phyloP scores from a whole-genome alignment of 2,329 filamentous ascomycete species.

The Penicillium italicum region DNA sequence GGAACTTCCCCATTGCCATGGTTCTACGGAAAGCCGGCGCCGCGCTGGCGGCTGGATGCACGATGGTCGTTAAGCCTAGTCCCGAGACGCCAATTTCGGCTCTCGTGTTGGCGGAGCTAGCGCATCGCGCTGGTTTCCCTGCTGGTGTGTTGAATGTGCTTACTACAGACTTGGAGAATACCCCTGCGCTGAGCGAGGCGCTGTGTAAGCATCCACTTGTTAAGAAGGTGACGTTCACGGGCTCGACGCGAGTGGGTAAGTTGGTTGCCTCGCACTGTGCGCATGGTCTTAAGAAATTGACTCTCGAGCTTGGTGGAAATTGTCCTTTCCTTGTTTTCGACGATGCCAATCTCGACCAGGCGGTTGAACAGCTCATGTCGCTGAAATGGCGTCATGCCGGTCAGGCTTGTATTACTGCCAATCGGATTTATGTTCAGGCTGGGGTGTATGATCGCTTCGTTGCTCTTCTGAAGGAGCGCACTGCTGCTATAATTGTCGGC shows the following conservation, averaged over 20 bases:
- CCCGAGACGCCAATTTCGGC: slow-evolving; percentile 63
- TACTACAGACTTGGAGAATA: slow-evolving; percentile 49
- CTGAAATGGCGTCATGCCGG: slow-evolving; percentile 45
- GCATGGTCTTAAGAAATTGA: slow-evolving; percentile 61
- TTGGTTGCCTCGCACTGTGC: slow-evolving; percentile 59
- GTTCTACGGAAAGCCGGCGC: slow-evolving; percentile 65
- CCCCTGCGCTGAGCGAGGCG: slow-evolving; percentile 44
- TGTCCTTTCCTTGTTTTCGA: slow-evolving; percentile 64
- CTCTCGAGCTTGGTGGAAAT: slow-evolving; percentile 62
- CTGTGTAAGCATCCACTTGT: slow-evolving; percentile 55
- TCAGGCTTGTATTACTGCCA: slow-evolving; percentile 47
- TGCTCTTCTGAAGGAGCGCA: slow-evolving; percentile 52
- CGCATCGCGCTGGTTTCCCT: slow-evolving; percentile 54
- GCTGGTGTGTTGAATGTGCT: slow-evolving; percentile 60
- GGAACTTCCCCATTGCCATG: slow-evolving; percentile 70
- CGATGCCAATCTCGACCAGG: slow-evolving; percentile 57
- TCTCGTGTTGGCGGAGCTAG: slow-evolving; percentile 52
- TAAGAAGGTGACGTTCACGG: slow-evolving; percentile 61
- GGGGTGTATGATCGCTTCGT: slow-evolving; percentile 52
- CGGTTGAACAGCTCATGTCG: slow-evolving; percentile 39
- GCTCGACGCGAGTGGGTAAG: slow-evolving; percentile 59
- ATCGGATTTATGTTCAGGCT: slow-evolving; percentile 45
- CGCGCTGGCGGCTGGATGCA: slow-evolving; percentile 67
- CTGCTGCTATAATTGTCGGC: slow-evolving; percentile 54
- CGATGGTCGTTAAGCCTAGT: slow-evolving; percentile 70